A percentile compares a stretch with the other conserved stretches of the same genome.
Evolutionary conservation across 2,329 filamentous ascomycete species (phyloP).

Genomic region (Aspergillus piperis): DNA sequence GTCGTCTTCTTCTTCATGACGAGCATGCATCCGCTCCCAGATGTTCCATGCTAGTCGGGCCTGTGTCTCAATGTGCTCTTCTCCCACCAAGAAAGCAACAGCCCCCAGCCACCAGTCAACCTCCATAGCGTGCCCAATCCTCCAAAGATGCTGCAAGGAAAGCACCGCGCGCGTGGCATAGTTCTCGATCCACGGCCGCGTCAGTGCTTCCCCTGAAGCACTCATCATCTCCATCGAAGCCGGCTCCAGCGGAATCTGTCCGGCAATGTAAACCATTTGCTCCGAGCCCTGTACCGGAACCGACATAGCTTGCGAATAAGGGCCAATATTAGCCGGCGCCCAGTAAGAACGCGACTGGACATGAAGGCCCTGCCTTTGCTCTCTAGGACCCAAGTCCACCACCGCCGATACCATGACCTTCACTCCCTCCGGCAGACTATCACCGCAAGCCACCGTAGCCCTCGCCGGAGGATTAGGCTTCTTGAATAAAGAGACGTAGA

Average conservation of each 20-base stretch:
- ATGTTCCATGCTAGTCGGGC: conserved; percentile 43
- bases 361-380: conserved; percentile 63
- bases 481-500: conserved; percentile 74
- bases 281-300: conserved; percentile 29
- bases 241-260: conserved; percentile 87
- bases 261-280: conserved; percentile 68
- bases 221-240: conserved; percentile 65
- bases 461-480: conserved; percentile 80
- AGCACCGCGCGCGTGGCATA: conserved; percentile 66
- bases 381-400: conserved; percentile 40
- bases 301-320: conserved; percentile 85
- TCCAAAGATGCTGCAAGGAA: conserved; percentile 84
- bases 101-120: conserved; percentile 74
- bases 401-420: conserved; percentile 63
- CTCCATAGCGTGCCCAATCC: conserved; percentile 71
- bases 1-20: conserved; percentile 31
- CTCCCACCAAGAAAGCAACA: conserved; percentile 69
- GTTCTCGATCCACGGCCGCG: conserved; percentile 31
- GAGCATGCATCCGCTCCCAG: conserved; percentile 48
- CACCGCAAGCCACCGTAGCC: conserved; percentile 78
- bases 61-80: conserved; percentile 33
- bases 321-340: conserved; percentile 96
- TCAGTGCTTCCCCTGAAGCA: conserved; percentile 24
- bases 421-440: conserved; percentile 60
- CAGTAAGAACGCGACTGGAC: conserved; percentile 94